Conservation (phyloP, 257 asterid species). For the Nicotiana benthamiana region DNA sequence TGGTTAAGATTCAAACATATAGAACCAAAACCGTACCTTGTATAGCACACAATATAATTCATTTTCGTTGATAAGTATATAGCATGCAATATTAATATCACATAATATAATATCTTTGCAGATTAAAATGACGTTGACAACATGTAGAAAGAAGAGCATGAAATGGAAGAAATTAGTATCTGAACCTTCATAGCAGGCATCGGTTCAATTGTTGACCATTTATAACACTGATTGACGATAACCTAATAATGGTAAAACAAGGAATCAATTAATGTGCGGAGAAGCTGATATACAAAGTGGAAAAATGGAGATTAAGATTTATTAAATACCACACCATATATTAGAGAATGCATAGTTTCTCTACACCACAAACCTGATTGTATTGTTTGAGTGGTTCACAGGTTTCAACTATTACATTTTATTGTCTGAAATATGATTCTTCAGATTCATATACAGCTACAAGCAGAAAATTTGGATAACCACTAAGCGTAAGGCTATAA, state of each 20-base stretch:
- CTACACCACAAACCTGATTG: neutral
- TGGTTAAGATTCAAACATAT: neutral
- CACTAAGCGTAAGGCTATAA: neutral
- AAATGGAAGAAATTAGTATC: neutral
- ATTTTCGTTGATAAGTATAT: neutral
- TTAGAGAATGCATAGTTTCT: neutral
- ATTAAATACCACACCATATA: neutral
- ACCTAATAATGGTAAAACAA: slow-evolving; percentile 4
- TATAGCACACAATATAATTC: neutral
- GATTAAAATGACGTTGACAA: neutral
- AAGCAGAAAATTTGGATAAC: neutral
- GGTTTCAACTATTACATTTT: neutral
- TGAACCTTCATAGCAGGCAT: slow-evolving; percentile 11
- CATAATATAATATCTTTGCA: neutral
- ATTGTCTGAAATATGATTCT: neutral
- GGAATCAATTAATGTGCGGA: neutral
- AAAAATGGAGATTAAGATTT: neutral
- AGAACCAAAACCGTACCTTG: neutral
- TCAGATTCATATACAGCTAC: neutral
- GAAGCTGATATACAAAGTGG: neutral
- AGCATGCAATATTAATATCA: neutral
- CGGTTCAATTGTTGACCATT: neutral
- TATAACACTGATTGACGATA: neutral
- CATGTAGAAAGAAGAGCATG: neutral
- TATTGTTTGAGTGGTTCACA: neutral